These are phyloP conservation scores for Lachnellula subtilissima DNA, from an alignment of 2,329 filamentous ascomycete species.

Conservation along the genomic window DNA sequence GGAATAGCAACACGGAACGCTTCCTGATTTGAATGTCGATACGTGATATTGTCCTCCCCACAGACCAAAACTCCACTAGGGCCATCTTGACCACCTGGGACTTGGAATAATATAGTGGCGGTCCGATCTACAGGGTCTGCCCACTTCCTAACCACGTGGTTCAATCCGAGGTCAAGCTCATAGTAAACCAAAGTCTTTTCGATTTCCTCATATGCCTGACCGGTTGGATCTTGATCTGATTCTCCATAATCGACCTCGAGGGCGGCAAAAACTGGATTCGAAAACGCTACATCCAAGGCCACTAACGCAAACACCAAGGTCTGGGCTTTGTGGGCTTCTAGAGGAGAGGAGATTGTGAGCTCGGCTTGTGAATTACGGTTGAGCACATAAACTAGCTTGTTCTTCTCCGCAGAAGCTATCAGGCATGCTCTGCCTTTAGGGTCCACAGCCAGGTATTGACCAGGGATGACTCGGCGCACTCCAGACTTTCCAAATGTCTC, in stretches of 20 bases:
- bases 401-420: conserved; percentile 94
- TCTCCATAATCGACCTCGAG: conserved; percentile 92
- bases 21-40: conserved; percentile 92
- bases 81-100: conserved; percentile 88
- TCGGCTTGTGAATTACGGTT: conserved; percentile 93
- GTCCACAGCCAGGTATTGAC: conserved; percentile 92
- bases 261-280: conserved; percentile 93
- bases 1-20: conserved; percentile 87
- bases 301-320: conserved; percentile 85
- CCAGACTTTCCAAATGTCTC: conserved; percentile 99
- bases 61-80: conserved; percentile 95
- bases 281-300: conserved; percentile 90
- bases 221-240: conserved; percentile 84
- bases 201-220: conserved; percentile 71
- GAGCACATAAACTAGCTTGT: conserved; percentile 97
- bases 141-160: conserved; percentile 97
- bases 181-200: conserved; percentile 96
- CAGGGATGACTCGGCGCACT: conserved; percentile 85
- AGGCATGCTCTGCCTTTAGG: conserved; percentile 94
- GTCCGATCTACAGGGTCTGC: conserved; percentile 87
- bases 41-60: conserved; percentile 89
- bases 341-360: conserved; percentile 91
- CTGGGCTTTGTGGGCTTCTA: conserved; percentile 92
- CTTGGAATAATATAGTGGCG: conserved; percentile 86
- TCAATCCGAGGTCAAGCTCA: conserved; percentile 91